These are phyloP conservation scores for Carex myosuroides DNA, from an alignment of 176 grass and related monocot species.

Conservation along the genomic window DNA sequence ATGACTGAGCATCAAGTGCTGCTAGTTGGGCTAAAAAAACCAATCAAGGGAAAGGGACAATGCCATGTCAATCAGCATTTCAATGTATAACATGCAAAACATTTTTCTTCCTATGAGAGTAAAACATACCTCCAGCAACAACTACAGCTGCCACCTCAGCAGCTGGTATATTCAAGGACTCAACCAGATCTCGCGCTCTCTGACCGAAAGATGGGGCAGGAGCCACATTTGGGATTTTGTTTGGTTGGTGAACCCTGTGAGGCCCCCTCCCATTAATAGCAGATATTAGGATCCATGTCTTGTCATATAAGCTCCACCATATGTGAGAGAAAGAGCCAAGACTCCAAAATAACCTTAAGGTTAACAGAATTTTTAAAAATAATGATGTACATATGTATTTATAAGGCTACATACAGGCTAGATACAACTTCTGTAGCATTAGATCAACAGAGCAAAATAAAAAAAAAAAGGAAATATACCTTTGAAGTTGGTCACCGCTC, in stretches of 20 bases:
- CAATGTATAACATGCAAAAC: neutral
- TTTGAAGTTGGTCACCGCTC: conserved; percentile 45
- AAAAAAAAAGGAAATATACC: conserved; percentile 28
- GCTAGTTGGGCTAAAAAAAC: neutral
- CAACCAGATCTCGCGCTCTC: conserved; percentile 89
- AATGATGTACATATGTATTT: neutral
- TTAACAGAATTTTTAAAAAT: neutral
- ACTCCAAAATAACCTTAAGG: conserved; percentile 52
- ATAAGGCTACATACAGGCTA: neutral
- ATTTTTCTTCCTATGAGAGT: neutral
- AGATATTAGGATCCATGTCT: conserved; percentile 69
- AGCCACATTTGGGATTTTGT: conserved; percentile 43
- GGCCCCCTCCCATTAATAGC: conserved; percentile 77
- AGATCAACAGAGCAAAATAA: neutral
- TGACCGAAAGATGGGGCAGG: conserved; percentile 68
- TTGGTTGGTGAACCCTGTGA: conserved; percentile 31
- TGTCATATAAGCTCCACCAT: conserved; percentile 85
- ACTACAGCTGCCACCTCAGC: conserved; percentile 98
- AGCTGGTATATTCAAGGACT: conserved; percentile 95
- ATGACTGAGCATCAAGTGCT: neutral
- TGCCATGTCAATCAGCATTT: neutral
- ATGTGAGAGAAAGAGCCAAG: conserved; percentile 39
- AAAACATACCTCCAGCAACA: conserved; percentile 61
- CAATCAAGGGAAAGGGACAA: neutral
- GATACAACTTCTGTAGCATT: neutral